These are phyloP conservation scores for Pichia sp. DNA, from an alignment of 1,139 yeast species.

Conservation along the genomic window DNA sequence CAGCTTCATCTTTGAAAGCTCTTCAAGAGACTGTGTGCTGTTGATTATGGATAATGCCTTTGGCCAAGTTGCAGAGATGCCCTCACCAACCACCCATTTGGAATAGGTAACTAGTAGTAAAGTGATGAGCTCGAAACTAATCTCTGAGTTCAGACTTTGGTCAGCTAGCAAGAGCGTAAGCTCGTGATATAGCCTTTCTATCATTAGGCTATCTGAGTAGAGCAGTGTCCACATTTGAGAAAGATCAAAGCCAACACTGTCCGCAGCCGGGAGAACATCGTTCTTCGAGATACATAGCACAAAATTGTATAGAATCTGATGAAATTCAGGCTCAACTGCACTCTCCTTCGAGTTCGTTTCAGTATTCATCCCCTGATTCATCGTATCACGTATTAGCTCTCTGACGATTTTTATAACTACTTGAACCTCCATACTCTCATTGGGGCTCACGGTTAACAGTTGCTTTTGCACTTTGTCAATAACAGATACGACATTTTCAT, in stretches of 20 bases:
- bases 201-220: constrained; percentile 1
- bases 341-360: no score
- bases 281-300: constrained; percentile 1
- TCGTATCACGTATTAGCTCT: constrained; percentile 14
- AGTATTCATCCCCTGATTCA: no score
- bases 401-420: constrained; percentile 16
- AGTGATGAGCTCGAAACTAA: constrained; percentile 9
- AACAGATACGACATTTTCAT: constrained; percentile 7
- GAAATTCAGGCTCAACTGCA: no score
- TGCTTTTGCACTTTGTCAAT: constrained; percentile 16
- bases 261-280: neutral
- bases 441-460: constrained; percentile 14
- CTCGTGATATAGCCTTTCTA: constrained; percentile 8
- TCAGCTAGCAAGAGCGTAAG: constrained; percentile 1
- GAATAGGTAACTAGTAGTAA: constrained; percentile 16
- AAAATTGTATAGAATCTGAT: no score
- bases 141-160: constrained; percentile 1
- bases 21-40: neutral
- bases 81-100: constrained; percentile 12
- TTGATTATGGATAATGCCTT: constrained; percentile 4
- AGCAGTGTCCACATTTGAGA: constrained; percentile 7
- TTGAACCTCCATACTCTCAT: constrained; percentile 19
- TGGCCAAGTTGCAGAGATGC: constrained; percentile 7
- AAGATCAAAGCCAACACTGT: constrained; percentile 6
- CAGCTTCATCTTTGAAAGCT: neutral